phyloP scores from a whole-genome alignment of 2,329 filamentous ascomycete genomes.

The Sphaerulina musiva region DNA sequence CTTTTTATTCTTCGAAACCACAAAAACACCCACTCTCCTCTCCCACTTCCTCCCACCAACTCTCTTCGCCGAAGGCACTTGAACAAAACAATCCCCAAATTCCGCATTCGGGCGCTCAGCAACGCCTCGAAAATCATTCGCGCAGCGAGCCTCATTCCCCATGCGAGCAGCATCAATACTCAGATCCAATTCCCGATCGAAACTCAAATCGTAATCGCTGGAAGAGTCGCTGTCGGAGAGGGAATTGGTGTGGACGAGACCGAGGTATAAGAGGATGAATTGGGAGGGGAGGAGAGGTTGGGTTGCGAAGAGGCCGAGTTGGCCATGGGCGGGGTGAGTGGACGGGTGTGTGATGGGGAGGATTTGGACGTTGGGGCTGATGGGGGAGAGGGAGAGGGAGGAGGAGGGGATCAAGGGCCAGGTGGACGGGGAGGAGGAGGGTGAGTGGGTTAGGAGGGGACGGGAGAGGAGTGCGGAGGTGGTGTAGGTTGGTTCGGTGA shows the following conservation, averaged over 20 bases:
- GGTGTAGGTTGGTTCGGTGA: conserved; percentile 31
- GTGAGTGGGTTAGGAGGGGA: conserved; percentile 24
- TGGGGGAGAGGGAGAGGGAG: conserved; percentile 21
- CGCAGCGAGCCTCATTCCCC: conserved; percentile 49
- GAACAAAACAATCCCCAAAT: conserved; percentile 34
- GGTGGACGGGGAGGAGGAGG: conserved; percentile 15
- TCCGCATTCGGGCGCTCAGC: conserved; percentile 36
- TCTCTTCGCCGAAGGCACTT: conserved; percentile 35
- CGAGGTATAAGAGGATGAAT: conserved; percentile 47
- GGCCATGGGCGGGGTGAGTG: conserved; percentile 44
- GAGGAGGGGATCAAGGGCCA: conserved; percentile 15
- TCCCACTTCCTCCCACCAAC: conserved; percentile 37
- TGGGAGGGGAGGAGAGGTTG: conserved; percentile 40
- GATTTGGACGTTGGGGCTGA: conserved; percentile 39
- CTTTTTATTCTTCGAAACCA: conserved; percentile 44
- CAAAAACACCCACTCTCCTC: conserved; percentile 47
- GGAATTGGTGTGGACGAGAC: conserved; percentile 42
- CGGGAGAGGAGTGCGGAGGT: conserved; percentile 24
- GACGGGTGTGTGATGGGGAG: conserved; percentile 34
- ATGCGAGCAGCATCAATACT: conserved; percentile 44
- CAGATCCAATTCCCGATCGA: conserved; percentile 45
- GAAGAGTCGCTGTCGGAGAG: conserved; percentile 39
- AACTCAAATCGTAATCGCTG: conserved; percentile 47
- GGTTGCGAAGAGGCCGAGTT: conserved; percentile 45
- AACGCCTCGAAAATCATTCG: conserved; percentile 50